Percentiles rank a stretch among this genome's conserved stretches.
These are phyloP conservation scores for Beauveria bassiana DNA, from an alignment of 2,329 filamentous ascomycete genomes.

Conservation along the genomic window DNA sequence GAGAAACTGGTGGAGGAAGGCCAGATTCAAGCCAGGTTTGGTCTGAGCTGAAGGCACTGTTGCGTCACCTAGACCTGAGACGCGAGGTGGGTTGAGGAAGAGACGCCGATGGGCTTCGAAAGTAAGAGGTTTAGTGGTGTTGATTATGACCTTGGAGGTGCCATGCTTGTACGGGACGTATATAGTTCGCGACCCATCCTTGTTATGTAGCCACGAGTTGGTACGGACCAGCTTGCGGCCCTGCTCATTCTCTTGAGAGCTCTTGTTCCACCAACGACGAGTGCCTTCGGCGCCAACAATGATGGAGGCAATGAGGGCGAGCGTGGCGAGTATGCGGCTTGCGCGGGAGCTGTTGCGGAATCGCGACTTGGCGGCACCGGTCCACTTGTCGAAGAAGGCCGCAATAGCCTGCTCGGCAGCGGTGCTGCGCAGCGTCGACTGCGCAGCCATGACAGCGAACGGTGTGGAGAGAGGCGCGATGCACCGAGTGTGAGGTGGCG, in stretches of 20 bases:
- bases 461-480: not conserved
- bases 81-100: constrained; percentile 83
- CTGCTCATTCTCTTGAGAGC: constrained; percentile 71
- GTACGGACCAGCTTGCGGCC: constrained; percentile 74
- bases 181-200: constrained; percentile 90
- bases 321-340: constrained; percentile 65
- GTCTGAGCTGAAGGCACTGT: constrained; percentile 79
- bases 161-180: constrained; percentile 87
- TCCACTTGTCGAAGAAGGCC: constrained; percentile 54
- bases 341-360: constrained; percentile 60
- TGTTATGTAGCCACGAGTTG: constrained; percentile 88
- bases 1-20: constrained; percentile 93
- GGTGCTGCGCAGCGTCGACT: constrained; percentile 70
- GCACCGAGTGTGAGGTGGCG: not conserved
- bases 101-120: constrained; percentile 93
- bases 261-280: constrained; percentile 67
- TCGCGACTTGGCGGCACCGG: constrained; percentile 41
- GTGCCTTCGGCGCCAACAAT: constrained; percentile 71
- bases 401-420: constrained; percentile 60
- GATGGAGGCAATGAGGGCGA: constrained; percentile 70
- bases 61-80: constrained; percentile 67
- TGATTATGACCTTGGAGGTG: constrained; percentile 85
- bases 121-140: constrained; percentile 82
- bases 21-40: constrained; percentile 89
- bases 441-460: constrained; percentile 60